Evolutionary conservation across 805 yeast species (phyloP), one percentile per base, ranked within the genome.

Genomic region (Candida caryicola): DNA sequence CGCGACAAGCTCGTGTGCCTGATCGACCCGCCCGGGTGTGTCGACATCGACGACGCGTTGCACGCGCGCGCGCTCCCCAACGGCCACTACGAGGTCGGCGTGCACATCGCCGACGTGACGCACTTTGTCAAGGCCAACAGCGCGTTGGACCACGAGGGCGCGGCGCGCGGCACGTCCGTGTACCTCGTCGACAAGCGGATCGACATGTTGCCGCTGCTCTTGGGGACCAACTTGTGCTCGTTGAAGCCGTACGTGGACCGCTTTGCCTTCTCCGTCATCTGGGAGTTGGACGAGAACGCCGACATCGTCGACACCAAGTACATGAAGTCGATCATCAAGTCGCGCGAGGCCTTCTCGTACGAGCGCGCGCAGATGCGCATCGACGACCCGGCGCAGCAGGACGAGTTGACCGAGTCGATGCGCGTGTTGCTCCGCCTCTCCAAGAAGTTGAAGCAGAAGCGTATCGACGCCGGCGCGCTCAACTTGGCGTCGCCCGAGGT

Each of bases 401-500:
- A 93, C 59, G 95, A 87, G 17, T 70, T 93, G 34, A 91, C 99
- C 0, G 60, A 80, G 44, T 93, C 96, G 19, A 88, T 93, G 90
- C 75, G 99, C 52, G 80, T 82, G 15, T 69, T 93, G 47, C 66
- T 93, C 37, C 62, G 69, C 32, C 63, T 93, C n/a, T 90, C 98
- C 2, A 86, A 87, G 55, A 81, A 81, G 49, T 70, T 93, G 53
- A 89, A 86, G 60, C 88, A 86, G 62, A 78, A 81, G 57, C 77
- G 99, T 61, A 65, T 90, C 53, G 91, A 84, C 47, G 93, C 95
- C 2, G 99, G 99, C 66, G 99, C 99, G 0, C 74, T 93, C 59
- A 93, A 93, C 60, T 71, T 93, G 50, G 96, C 99, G 0, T 88
- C 96, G 3, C 99, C 99, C 0, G 99, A 93, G 60, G 99, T 93